phyloP scores from a whole-genome alignment of 2,329 filamentous ascomycete species.

The Phyllosticta capitalensis region DNA sequence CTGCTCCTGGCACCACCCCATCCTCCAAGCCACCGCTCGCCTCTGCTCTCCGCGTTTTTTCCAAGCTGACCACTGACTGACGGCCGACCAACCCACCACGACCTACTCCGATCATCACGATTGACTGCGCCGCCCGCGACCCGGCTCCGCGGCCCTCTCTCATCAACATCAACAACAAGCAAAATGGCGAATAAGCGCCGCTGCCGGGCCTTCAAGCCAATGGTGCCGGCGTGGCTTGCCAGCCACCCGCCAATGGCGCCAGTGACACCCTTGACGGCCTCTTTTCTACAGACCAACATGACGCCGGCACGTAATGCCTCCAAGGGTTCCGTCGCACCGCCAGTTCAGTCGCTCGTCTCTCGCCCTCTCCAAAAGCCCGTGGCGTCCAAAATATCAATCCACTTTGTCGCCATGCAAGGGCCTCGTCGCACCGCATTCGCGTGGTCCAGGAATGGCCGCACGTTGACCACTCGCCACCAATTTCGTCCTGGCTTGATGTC shows the following conservation, averaged over 20 bases:
- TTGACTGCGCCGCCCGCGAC: neutral
- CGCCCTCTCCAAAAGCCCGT: slow-evolving; percentile 6
- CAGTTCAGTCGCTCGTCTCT: too few relatives aligned
- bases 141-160: slow-evolving; percentile 7
- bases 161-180: too few relatives aligned
- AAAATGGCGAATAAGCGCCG: too few relatives aligned
- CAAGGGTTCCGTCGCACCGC: slow-evolving; percentile 6
- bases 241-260: slow-evolving; percentile 10
- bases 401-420: slow-evolving; percentile 10
- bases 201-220: neutral
- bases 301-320: slow-evolving; percentile 8
- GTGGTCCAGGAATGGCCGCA: slow-evolving; percentile 10
- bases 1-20: neutral
- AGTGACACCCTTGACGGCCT: slow-evolving; percentile 9
- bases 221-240: slow-evolving; percentile 1
- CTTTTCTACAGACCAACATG: slow-evolving; percentile 4
- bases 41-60: neutral
- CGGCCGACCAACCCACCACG: too few relatives aligned
- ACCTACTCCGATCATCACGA: too few relatives aligned
- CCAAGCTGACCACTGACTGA: too few relatives aligned
- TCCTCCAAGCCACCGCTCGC: neutral
- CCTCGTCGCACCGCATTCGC: slow-evolving; percentile 10
- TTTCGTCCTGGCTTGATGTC: too few relatives aligned
- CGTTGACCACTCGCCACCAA: slow-evolving; percentile 6
- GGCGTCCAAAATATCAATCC: slow-evolving; percentile 7